Evolutionary conservation across 495 filamentous ascomycete species (phyloP), one percentile per base, ranked within the genome.

Genomic region (Aspergillus baeticus): DNA sequence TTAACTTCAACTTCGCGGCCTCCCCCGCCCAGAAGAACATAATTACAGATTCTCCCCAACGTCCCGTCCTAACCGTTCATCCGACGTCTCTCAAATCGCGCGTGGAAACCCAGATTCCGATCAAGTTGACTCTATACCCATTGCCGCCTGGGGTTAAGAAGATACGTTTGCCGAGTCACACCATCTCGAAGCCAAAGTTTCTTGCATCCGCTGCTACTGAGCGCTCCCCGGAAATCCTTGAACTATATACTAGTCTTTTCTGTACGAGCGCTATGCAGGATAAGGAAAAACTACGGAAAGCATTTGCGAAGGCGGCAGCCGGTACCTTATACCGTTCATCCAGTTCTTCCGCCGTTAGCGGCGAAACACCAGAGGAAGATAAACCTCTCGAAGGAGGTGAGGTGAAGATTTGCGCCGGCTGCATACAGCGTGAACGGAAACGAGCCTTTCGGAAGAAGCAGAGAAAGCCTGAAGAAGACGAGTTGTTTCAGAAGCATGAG

Each of bases 221-320:
- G 48, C 80, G 77, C 42, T 76, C 78, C 13, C 76, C 82, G 10
- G 90, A 95, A 52, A 93, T 81, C 54, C 80, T 96, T 14, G 92
- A 97, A 69, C 67, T 97, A 48, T 81, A 86, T 53, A 87, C 88
- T 2, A 87, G 82, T 63, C 75, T 96, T 5, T 91, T 98, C 14
- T 97, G 92, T 66, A 88, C 90, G 2, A 96, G 90, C 69, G 92
- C 93, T n/a, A 96, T 97, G 90, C 80, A 84, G 56, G 84, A 91
- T 53, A 79, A 78, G 29, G 76, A 82, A 33, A 80, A 83, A 54
- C 71, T 78, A 23, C 71, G 81, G 51, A 81, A 80, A 48, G 90
- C 91, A 11, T 80, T 90, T 60, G 78, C 79, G 48, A 80, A 87
- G 51, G 92, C 92, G 44, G 63, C 76, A 57, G 72, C 79, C 51